Evolutionary conservation across 2,329 filamentous ascomycete genomes (phyloP).

Genomic region (Orbilia oligospora): DNA sequence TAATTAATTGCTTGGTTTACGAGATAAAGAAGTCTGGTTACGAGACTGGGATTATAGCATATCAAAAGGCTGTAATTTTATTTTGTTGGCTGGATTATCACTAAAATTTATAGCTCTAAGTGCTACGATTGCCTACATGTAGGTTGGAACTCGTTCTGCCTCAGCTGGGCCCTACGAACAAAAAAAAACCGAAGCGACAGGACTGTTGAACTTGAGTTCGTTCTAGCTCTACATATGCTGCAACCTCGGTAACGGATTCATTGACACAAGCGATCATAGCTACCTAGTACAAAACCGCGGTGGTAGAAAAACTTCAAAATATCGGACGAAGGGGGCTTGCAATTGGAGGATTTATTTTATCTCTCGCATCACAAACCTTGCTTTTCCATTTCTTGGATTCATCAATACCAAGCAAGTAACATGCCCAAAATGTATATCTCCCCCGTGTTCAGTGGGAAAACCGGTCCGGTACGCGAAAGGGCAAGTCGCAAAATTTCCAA

Average conservation of each 20-base stretch:
- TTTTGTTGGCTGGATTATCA: not conserved
- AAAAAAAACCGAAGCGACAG: too few species aligned
- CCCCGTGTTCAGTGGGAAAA: conserved; percentile 21
- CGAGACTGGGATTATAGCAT: too few species aligned
- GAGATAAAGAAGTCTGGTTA: not conserved
- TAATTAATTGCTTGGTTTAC: too few species aligned
- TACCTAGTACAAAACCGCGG: too few species aligned
- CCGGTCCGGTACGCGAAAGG: conserved; percentile 49
- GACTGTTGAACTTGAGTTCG: too few species aligned
- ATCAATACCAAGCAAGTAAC: conserved; percentile 14
- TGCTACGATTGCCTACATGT: too few species aligned
- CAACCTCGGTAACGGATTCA: too few species aligned
- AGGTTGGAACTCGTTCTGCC: too few species aligned
- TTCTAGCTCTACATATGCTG: too few species aligned
- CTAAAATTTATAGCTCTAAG: too few species aligned
- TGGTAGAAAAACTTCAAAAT: not conserved
- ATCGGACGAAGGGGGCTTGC: conserved; percentile 50
- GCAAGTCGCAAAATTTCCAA: not conserved
- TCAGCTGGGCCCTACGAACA: too few species aligned
- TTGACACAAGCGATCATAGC: too few species aligned
- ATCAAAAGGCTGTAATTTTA: not conserved
- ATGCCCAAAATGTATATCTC: not conserved
- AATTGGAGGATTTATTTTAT: conserved; percentile 58
- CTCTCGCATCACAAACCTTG: conserved; percentile 13
- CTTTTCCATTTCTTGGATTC: not conserved